Evolutionary conservation across 1,284 basidiomycete species (phyloP).

Genomic region (Cryptococcus sp.): DNA sequence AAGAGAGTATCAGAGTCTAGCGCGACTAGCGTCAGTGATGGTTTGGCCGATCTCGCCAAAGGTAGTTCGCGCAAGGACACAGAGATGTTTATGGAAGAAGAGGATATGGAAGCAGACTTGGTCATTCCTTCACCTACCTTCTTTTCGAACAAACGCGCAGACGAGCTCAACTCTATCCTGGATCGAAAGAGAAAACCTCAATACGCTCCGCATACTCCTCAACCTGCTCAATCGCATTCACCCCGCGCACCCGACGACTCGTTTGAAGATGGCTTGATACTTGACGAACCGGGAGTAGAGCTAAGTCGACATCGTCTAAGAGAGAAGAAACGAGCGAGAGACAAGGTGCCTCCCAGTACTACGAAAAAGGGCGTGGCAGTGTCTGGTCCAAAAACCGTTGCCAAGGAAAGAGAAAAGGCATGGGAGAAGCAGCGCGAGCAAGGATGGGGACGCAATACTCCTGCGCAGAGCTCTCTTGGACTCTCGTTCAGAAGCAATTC

Average conservation of each 20-base stretch:
- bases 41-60: constrained; percentile 14
- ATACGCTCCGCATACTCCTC: constrained; percentile 18
- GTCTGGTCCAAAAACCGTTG: constrained; percentile 12
- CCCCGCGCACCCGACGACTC: constrained; percentile 33
- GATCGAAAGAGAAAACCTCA: constrained; percentile 47
- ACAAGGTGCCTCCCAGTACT: constrained; percentile 5
- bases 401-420: constrained; percentile 18
- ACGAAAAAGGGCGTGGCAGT: background rate
- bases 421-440: constrained; percentile 35
- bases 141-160: constrained; percentile 36
- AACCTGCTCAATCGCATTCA: background rate
- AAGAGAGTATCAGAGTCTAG: constrained; percentile 39
- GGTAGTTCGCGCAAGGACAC: background rate
- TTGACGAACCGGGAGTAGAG: constrained; percentile 45
- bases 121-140: constrained; percentile 42
- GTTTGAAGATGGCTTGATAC: constrained; percentile 51
- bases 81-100: constrained; percentile 32
- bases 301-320: constrained; percentile 40
- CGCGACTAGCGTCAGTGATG: constrained; percentile 41
- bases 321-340: constrained; percentile 20
- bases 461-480: constrained; percentile 14
- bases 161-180: constrained; percentile 45
- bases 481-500: constrained; percentile 31
- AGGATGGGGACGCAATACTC: constrained; percentile 30
- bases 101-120: constrained; percentile 45